These are phyloP conservation scores for Arthrinium phaeospermum DNA, from an alignment of 2,329 filamentous ascomycete species.

Conservation along the genomic window DNA sequence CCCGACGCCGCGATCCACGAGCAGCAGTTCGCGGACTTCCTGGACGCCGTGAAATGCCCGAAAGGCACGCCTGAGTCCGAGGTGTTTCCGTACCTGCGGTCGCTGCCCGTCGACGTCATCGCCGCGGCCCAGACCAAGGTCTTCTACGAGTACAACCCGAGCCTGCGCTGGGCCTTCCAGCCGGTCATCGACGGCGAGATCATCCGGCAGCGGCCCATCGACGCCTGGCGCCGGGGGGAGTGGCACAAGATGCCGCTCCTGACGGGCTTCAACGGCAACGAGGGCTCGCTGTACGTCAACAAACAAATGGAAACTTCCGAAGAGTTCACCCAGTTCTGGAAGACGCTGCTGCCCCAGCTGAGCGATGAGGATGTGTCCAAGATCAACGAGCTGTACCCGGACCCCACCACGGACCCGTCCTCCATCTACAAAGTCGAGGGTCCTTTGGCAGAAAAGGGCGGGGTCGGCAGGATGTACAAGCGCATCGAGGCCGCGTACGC, in stretches of 20 bases:
- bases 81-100: constrained; percentile 52
- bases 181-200: constrained; percentile 52
- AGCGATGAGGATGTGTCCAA: constrained; percentile 40
- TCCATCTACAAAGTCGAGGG: constrained; percentile 39
- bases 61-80: constrained; percentile 48
- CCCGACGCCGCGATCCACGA: constrained; percentile 56
- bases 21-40: constrained; percentile 53
- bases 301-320: constrained; percentile 40
- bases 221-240: constrained; percentile 32
- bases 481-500: constrained; percentile 60
- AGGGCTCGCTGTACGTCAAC: constrained; percentile 49
- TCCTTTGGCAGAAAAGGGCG: constrained; percentile 37
- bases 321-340: constrained; percentile 46
- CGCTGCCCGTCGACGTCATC: constrained; percentile 39
- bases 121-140: constrained; percentile 41
- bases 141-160: constrained; percentile 41
- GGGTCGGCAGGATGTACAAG: constrained; percentile 57
- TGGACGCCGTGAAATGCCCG: constrained; percentile 50
- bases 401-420: constrained; percentile 38
- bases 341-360: constrained; percentile 45
- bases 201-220: constrained; percentile 35
- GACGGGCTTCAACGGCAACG: constrained; percentile 50
- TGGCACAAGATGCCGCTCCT: constrained; percentile 45
- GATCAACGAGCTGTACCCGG: constrained; percentile 47
- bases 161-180: constrained; percentile 56